Evolutionary conservation across 1,284 basidiomycete species (phyloP).

Genomic region (Malassezia furfur): DNA sequence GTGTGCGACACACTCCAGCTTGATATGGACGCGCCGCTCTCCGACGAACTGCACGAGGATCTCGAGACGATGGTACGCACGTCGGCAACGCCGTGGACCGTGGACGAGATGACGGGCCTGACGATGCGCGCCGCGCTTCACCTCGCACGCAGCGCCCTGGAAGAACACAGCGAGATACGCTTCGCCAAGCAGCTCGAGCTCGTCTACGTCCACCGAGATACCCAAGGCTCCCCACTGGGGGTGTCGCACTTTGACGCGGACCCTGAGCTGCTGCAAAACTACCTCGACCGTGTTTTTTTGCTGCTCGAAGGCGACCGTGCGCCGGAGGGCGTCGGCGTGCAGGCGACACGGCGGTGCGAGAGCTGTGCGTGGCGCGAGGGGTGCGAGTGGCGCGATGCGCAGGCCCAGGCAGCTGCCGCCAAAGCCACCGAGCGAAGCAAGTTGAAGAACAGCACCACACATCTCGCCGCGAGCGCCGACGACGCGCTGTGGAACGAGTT

Average conservation of each 20-base stretch:
- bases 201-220: slow-evolving; percentile 3
- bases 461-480: not conserved
- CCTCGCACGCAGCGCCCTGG: not conserved
- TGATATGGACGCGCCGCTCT: slow-evolving; percentile 19
- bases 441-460: not conserved
- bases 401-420: slow-evolving; percentile 11
- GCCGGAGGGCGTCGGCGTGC: slow-evolving; percentile 21
- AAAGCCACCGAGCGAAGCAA: not conserved
- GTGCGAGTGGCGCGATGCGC: slow-evolving; percentile 37
- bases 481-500: not conserved
- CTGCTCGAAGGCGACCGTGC: slow-evolving; percentile 28
- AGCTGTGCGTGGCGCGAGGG: slow-evolving; percentile 34
- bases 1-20: slow-evolving; percentile 18
- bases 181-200: not conserved
- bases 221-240: slow-evolving; percentile 18
- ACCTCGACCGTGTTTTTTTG: slow-evolving; percentile 21
- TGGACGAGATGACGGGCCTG: not conserved
- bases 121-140: not conserved
- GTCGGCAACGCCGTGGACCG: slow-evolving; percentile 1
- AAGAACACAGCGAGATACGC: not conserved
- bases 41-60: slow-evolving; percentile 21
- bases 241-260: slow-evolving; percentile 22
- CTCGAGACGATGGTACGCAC: slow-evolving; percentile 3
- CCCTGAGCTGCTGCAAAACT: slow-evolving; percentile 15
- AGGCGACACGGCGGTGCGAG: slow-evolving; percentile 27